Percentiles rank a stretch among this genome's conserved stretches.
phyloP scores from a whole-genome alignment of 2,329 filamentous ascomycete species.

The Fusarium dlaminii region DNA sequence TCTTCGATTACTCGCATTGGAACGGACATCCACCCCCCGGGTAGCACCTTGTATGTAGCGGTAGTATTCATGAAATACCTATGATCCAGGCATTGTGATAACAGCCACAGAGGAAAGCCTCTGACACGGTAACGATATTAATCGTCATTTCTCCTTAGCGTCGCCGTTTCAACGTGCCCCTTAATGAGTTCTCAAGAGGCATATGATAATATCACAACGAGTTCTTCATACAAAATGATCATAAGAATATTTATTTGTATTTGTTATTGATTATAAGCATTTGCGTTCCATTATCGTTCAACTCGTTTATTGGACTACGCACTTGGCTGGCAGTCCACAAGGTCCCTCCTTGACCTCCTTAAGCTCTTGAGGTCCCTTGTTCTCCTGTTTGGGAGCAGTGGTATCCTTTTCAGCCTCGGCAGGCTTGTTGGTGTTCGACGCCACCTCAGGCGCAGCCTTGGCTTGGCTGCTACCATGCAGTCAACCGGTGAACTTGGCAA shows the following conservation, averaged over 20 bases:
- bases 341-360: constrained; percentile 70
- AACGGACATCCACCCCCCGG: not conserved
- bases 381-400: constrained; percentile 32
- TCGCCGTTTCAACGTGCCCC: not conserved
- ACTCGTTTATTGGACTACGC: constrained; percentile 67
- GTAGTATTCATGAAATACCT: not conserved
- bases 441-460: constrained; percentile 40
- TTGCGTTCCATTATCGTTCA: constrained; percentile 24
- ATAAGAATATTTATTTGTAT: constrained; percentile 11
- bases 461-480: constrained; percentile 70
- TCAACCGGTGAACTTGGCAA: constrained; percentile 80
- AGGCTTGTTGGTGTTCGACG: constrained; percentile 39
- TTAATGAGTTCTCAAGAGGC: not conserved
- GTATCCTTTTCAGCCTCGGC: constrained; percentile 21
- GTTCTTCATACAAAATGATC: not conserved
- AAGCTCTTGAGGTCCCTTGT: constrained; percentile 44
- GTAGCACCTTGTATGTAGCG: not conserved
- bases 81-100: not conserved
- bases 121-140: too few relatives aligned
- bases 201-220: not conserved
- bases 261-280: constrained; percentile 26
- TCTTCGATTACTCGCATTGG: not conserved
- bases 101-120: not conserved
- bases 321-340: constrained; percentile 82
- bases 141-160: not conserved